Conservation (phyloP, 2,329 filamentous ascomycete genomes). For the Phoma herbarum region DNA sequence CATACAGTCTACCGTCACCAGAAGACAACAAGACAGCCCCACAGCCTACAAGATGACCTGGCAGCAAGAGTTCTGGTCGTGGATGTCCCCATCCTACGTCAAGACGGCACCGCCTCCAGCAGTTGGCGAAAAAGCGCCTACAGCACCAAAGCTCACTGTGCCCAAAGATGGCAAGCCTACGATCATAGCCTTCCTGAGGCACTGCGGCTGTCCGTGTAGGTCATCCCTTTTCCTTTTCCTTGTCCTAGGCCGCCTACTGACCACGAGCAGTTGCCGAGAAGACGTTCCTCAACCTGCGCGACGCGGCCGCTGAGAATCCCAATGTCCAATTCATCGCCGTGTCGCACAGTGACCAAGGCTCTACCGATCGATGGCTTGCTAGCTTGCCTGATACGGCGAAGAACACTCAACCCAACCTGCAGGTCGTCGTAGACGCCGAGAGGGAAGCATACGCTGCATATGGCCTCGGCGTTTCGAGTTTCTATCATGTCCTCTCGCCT, state of each 20-base stretch:
- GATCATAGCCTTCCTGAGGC: conserved; percentile 73
- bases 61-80: conserved; percentile 54
- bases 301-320: conserved; percentile 35
- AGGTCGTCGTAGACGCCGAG: conserved; percentile 68
- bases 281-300: conserved; percentile 57
- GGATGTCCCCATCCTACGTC: conserved; percentile 49
- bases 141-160: conserved; percentile 61
- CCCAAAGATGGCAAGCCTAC: conserved; percentile 63
- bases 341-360: conserved; percentile 45
- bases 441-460: conserved; percentile 70
- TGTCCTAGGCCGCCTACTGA: conserved; percentile 1
- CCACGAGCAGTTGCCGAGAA: conserved; percentile 70
- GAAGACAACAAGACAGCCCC: neutral
- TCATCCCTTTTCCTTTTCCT: neutral
- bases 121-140: conserved; percentile 66
- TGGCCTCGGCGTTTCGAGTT: conserved; percentile 69
- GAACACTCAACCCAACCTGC: conserved; percentile 61
- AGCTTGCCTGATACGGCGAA: conserved; percentile 33
- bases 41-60: conserved; percentile 45
- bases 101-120: conserved; percentile 56
- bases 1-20: neutral
- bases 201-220: conserved; percentile 78
- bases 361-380: conserved; percentile 47
- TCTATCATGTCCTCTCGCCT: conserved; percentile 71
- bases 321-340: conserved; percentile 46